These are phyloP conservation scores for Aspergillus conjunctus DNA, from an alignment of 495 filamentous ascomycete genomes.

Conservation along the genomic window DNA sequence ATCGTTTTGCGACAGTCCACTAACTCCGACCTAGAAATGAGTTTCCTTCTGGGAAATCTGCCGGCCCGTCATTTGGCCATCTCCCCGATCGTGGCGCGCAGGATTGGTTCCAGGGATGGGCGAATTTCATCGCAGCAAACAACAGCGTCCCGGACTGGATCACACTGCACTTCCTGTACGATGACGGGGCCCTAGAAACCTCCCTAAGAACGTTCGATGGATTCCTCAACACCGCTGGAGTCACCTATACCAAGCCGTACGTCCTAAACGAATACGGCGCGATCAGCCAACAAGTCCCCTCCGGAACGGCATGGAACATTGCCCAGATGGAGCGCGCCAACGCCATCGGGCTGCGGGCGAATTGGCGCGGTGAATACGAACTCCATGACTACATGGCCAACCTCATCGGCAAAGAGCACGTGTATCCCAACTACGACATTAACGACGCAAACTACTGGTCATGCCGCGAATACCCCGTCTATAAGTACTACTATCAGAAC, in stretches of 20 bases:
- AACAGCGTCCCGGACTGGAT: not conserved
- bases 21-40: not conserved
- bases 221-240: not conserved
- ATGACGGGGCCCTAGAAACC: not conserved
- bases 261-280: not conserved
- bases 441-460: not conserved
- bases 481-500: not conserved
- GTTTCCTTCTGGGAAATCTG: not conserved
- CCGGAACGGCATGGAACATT: not conserved
- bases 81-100: not conserved
- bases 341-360: not conserved
- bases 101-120: not conserved
- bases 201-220: not conserved
- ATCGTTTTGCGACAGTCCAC: not conserved
- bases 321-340: not conserved
- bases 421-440: not conserved
- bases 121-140: not conserved
- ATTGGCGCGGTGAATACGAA: not conserved
- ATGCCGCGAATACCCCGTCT: not conserved
- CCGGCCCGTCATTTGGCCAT: not conserved
- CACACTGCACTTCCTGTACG: not conserved
- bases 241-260: not conserved
- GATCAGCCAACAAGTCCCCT: not conserved
- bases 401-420: not conserved
- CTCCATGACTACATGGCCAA: conserved; percentile 4